Evolutionary conservation across 2,329 filamentous ascomycete genomes (phyloP), one percentile per base, ranked within the genome.

Genomic region (Monascus ruber): DNA sequence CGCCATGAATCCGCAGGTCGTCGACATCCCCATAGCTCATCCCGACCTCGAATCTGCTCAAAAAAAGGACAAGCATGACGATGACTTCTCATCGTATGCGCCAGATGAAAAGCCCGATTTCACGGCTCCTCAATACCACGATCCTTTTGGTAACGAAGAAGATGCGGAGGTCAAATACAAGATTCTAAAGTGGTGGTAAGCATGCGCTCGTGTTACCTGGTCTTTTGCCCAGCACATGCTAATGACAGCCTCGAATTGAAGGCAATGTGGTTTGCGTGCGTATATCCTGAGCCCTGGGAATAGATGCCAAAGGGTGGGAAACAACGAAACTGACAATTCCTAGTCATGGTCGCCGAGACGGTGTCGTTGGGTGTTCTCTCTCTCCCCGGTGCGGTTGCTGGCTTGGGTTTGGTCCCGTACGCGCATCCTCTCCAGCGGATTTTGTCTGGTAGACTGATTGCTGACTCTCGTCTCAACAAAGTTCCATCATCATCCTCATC

Each of bases 331-430:
- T 25, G 31, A 46, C 34, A 6, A 26, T 24, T 36, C 5, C 28
- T 34, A 58, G 62, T 76, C 42, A 76, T 77, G 69, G 66, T 77
- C 31, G 74, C 73, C n/a, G 74, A 76, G 50, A 76, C 72, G 8
- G 70, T 77, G 25, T 74, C 71, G 10, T 59, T 77, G 4, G 74
- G 74, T 25, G 71, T 76, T 28, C 62, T 77, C 6, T 72, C 71
- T 2, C 56, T 78, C 5, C 74, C 74, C 2, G 62, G 66, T 34
- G 70, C 70, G 3, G 63, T 76, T 8, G 69, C 72, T 1, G 58
- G 59, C 4, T 53, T 77, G 34, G 74, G 74, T 6, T 54, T 77
- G 45, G 61, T 74, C 9, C 70, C 73, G 63, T 65, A 29, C 10
- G 28, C 28, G 28, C 28, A 9, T 33, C 42, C 26, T 10, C 9